These are phyloP conservation scores for Cercospora nicotianae DNA, from an alignment of 2,329 filamentous ascomycete genomes.

Conservation along the genomic window DNA sequence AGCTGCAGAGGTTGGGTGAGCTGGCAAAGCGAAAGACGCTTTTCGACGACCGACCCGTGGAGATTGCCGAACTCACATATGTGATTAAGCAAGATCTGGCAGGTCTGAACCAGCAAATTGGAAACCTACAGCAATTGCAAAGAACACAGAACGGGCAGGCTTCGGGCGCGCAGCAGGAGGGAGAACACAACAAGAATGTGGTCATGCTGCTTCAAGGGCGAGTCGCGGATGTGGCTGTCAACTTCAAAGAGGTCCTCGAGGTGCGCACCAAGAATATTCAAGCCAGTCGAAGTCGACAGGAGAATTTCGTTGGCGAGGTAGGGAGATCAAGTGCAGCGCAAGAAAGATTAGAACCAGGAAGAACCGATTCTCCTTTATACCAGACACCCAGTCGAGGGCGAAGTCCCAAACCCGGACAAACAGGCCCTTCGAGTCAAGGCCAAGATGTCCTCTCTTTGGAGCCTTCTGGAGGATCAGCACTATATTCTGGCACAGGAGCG, in stretches of 20 bases:
- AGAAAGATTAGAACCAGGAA: slow-evolving; percentile 45
- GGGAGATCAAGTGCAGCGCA: slow-evolving; percentile 54
- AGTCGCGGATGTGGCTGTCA: slow-evolving; percentile 85
- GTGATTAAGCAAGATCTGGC: slow-evolving; percentile 98
- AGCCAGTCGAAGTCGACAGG: slow-evolving; percentile 84
- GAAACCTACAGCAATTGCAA: slow-evolving; percentile 73
- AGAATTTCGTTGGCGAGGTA: slow-evolving; percentile 93
- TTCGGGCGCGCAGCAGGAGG: slow-evolving; percentile 65
- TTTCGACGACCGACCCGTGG: slow-evolving; percentile 93
- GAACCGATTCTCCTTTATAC: slow-evolving; percentile 65
- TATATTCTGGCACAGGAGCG: slow-evolving; percentile 40
- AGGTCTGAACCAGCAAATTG: slow-evolving; percentile 81
- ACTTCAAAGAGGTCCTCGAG: slow-evolving; percentile 97
- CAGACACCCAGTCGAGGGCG: slow-evolving; percentile 71
- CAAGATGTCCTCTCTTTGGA: slow-evolving; percentile 54
- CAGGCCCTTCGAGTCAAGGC: slow-evolving; percentile 17
- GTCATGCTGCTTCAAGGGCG: slow-evolving; percentile 88
- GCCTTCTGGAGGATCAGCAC: slow-evolving; percentile 39
- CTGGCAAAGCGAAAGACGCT: slow-evolving; percentile 94
- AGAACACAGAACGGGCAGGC: slow-evolving; percentile 63
- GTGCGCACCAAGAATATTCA: slow-evolving; percentile 97
- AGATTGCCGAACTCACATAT: slow-evolving; percentile 95
- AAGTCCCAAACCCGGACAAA: slow-evolving; percentile 46
- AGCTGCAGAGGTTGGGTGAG: slow-evolving; percentile 89
- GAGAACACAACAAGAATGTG: slow-evolving; percentile 97